These are phyloP conservation scores for Chrysoporthe cubensis DNA, from an alignment of 2,329 filamentous ascomycete genomes.

Conservation along the genomic window DNA sequence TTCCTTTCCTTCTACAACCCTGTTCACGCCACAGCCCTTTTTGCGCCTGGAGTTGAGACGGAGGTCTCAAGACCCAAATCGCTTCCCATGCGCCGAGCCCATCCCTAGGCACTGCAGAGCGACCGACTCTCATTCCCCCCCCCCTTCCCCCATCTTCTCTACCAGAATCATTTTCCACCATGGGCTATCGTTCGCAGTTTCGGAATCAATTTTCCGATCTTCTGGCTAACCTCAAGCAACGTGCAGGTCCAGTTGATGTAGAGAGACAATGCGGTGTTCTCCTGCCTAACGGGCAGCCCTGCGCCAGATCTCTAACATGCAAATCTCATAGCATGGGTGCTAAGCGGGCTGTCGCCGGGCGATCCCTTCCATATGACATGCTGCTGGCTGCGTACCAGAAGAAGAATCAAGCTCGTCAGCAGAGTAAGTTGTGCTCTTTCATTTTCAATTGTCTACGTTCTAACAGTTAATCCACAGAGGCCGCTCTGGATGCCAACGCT, in stretches of 20 bases:
- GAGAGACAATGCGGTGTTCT: conserved; percentile 91
- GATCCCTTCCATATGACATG: conserved; percentile 91
- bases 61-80: neutral
- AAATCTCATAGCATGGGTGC: conserved; percentile 96
- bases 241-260: conserved; percentile 80
- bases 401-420: conserved; percentile 98
- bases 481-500: conserved; percentile 91
- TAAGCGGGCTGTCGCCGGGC: conserved; percentile 84
- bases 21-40: neutral
- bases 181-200: neutral
- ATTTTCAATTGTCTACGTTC: neutral
- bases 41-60: neutral
- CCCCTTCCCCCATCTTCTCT: neutral
- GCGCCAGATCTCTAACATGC: conserved; percentile 86
- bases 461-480: conserved; percentile 60
- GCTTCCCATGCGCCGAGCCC: neutral
- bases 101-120: neutral
- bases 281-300: conserved; percentile 82
- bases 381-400: conserved; percentile 87
- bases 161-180: neutral
- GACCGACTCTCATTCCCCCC: neutral
- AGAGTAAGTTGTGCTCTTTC: conserved; percentile 65
- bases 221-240: conserved; percentile 4
- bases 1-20: neutral
- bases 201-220: neutral